Conservation (phyloP, 352 stramenopile genomes). For the Aphanomyces cochlioides region DNA sequence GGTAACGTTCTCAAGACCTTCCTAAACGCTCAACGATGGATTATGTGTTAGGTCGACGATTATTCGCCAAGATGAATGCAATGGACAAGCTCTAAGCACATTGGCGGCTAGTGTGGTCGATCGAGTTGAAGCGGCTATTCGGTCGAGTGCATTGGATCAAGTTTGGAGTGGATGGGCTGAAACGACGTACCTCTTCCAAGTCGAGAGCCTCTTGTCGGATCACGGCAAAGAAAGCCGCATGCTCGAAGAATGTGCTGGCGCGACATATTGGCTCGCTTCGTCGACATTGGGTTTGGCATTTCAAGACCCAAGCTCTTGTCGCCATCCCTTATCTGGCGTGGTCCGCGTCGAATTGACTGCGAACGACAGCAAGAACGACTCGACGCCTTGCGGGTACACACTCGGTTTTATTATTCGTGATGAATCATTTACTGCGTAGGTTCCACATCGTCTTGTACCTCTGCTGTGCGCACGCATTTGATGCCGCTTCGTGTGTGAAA, state of each 20-base stretch:
- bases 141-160: neutral
- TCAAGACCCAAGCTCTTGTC: conserved; percentile 46
- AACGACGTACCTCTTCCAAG: conserved; percentile 71
- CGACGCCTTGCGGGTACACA: too few species aligned
- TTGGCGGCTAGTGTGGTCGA: conserved; percentile 39
- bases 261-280: conserved; percentile 70
- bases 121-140: neutral
- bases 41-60: conserved; percentile 36
- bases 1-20: conserved; percentile 38
- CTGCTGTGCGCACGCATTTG: conserved; percentile 44
- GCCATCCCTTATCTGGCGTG: conserved; percentile 27
- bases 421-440: neutral
- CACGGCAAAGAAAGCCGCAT: conserved; percentile 95
- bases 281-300: conserved; percentile 76
- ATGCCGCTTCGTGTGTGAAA: conserved; percentile 36
- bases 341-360: too few species aligned
- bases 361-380: too few species aligned
- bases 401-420: too few species aligned
- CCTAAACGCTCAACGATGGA: neutral
- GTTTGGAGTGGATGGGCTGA: neutral
- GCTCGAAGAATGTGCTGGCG: conserved; percentile 86
- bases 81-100: conserved; percentile 71
- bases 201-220: conserved; percentile 92
- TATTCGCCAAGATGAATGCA: conserved; percentile 67
- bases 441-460: conserved; percentile 62